Evolutionary conservation across 495 filamentous ascomycete species (phyloP), one percentile per base, ranked within the genome.

Genomic region (Physcia stellaris): DNA sequence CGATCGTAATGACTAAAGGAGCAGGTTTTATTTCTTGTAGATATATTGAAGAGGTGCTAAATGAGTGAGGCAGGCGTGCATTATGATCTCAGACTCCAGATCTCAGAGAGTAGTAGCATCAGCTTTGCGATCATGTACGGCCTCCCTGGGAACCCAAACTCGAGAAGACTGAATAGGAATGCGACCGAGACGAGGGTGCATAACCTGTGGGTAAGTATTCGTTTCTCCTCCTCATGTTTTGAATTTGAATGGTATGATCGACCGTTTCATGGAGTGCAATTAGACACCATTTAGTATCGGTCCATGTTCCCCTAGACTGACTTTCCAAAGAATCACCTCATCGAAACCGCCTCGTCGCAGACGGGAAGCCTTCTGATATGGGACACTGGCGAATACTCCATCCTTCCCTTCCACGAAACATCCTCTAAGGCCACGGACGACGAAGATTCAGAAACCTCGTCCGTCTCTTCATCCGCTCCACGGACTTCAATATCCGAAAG

Each of bases 101-200:
- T 80, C 52, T 79, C 71, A 11, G 62, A 66, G 35, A 64, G 71
- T 1, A 80, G 76, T 47, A 71, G 70, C 4, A 64, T 72, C 6
- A 73, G 67, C 41, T 82, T 73, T 62, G 70, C 75, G 0, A 61
- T 81, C 29, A 77, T 79, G 64, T 79, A 79, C 51, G 77, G 77
- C 0, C 42, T 79, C 13, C 77, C 75, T 0, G 77, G 77, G 0
- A 67, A 80, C 53, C 64, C 73, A 1, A 79, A 79, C 48, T 71
- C 67, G 30, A 54, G 54, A 32, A 60, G 67, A 18, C 42, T 68
- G 31, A 76, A 68, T 39, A 59, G 75, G 35, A 75, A 77, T 57
- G 77, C 77, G 1, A 77, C 70, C 0, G 77, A 81, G 58, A 80
- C 77, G 23, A 61, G 78, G 24, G 63, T 80, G 17, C 75, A 81